Evolutionary conservation across 2,329 filamentous ascomycete species (phyloP).

Genomic region (Aspergillus unguis): DNA sequence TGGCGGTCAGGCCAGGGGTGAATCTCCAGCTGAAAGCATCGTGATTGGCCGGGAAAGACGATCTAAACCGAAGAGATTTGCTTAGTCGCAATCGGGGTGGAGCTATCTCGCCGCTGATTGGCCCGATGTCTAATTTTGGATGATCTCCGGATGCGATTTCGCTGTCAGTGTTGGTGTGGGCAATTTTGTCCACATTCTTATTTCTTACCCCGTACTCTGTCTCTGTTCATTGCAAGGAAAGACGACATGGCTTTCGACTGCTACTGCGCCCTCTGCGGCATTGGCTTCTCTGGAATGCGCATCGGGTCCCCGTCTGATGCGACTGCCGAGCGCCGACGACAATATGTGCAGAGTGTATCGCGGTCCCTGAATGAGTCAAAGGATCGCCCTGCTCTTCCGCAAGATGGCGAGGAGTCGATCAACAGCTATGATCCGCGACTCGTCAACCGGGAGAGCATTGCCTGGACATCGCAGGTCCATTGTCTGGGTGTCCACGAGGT

Average conservation of each 20-base stretch:
- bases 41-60: no score
- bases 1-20: no score
- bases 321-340: slow-evolving; percentile 15
- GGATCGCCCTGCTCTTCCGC: slow-evolving; percentile 3
- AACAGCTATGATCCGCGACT: slow-evolving; percentile 22
- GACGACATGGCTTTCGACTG: slow-evolving; percentile 21
- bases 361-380: slow-evolving; percentile 13
- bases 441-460: slow-evolving; percentile 15
- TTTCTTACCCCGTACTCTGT: no score
- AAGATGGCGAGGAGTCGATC: slow-evolving; percentile 16
- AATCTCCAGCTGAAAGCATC: no score
- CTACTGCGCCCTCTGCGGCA: slow-evolving; percentile 23
- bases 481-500: slow-evolving; percentile 15
- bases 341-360: slow-evolving; percentile 19
- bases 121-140: no score
- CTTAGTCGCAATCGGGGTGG: no score
- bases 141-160: no score
- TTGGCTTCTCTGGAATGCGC: slow-evolving; percentile 21
- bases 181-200: no score
- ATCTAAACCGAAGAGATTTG: no score
- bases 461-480: slow-evolving; percentile 21
- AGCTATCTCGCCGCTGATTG: no score
- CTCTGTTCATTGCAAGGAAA: no score
- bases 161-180: no score
- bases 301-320: slow-evolving; percentile 20